A percentile compares a stretch with the other conserved stretches of the same genome.
Conservation (phyloP, 495 filamentous ascomycete species). For the Chaetomium fimeti region DNA sequence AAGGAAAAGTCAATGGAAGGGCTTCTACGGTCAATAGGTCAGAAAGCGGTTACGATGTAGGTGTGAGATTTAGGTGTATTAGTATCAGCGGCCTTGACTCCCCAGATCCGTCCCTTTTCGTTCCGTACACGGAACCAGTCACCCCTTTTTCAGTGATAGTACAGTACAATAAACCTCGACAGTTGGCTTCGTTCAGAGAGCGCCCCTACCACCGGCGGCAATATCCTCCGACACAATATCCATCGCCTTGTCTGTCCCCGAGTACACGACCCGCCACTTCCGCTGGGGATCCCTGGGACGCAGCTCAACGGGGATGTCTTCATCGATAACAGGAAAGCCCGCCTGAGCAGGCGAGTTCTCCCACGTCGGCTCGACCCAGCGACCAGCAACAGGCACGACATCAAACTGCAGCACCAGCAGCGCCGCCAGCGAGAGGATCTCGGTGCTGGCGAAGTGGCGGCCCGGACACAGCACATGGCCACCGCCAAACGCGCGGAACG, state of each 20-base stretch:
- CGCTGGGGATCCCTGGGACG: conserved; percentile 14
- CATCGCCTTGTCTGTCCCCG: conserved; percentile 19
- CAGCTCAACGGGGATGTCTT: conserved; percentile 30
- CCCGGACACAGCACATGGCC: conserved; percentile 38
- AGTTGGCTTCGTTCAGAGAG: conserved; percentile 13
- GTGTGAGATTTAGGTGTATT: too few species aligned
- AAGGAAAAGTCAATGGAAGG: too few species aligned
- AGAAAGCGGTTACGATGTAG: too few species aligned
- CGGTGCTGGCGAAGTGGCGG: conserved; percentile 38
- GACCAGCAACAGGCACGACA: conserved; percentile 25
- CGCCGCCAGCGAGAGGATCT: conserved; percentile 39
- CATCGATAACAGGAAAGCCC: conserved; percentile 27
- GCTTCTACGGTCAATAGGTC: too few species aligned
- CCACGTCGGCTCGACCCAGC: conserved; percentile 30
- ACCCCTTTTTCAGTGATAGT: too few species aligned
- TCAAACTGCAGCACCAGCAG: conserved; percentile 45
- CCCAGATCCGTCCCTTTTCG: too few species aligned
- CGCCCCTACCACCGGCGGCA: conserved; percentile 33
- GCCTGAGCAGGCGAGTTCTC: conserved; percentile 28
- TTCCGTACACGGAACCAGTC: too few species aligned
- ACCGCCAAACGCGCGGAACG: conserved; percentile 41
- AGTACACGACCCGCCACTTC: conserved; percentile 25
- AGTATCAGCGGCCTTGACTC: too few species aligned
- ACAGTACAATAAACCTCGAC: too few species aligned
- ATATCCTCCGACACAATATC: conserved; percentile 25